phyloP scores from a whole-genome alignment of 805 yeast genomes.

The Torulaspora indica region DNA sequence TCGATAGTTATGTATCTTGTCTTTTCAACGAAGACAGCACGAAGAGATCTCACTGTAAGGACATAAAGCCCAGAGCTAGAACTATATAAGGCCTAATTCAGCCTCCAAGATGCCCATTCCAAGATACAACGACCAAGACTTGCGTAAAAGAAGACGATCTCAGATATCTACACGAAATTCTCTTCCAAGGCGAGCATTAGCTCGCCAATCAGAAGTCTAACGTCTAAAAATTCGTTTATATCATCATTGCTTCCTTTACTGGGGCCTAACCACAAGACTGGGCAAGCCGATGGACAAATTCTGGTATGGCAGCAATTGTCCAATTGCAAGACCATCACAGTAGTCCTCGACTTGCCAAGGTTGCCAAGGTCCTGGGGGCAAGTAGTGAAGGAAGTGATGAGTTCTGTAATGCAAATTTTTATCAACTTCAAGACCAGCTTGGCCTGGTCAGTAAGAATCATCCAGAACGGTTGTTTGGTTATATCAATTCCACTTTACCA shows the following conservation, averaged over 20 bases:
- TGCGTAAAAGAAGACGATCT: conserved; percentile 1
- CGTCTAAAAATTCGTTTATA: conserved; percentile 34
- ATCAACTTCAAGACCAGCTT: no score
- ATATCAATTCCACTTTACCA: conserved; percentile 44
- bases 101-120: background rate
- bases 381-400: no score
- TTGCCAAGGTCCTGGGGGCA: no score
- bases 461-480: conserved; percentile 2
- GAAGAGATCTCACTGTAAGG: background rate
- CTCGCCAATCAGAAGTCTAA: conserved; percentile 36
- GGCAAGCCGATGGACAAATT: background rate
- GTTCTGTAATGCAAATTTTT: background rate
- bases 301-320: conserved; percentile 3
- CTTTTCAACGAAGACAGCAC: background rate
- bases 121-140: background rate
- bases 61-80: background rate
- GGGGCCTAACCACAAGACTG: background rate
- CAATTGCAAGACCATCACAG: conserved; percentile 1
- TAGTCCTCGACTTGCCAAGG: background rate
- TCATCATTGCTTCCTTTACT: conserved; percentile 25
- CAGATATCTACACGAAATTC: conserved; percentile 29
- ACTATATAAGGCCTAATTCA: background rate
- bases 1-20: background rate
- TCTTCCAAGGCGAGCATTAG: conserved; percentile 26
- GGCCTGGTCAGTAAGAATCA: conserved; percentile 1